Base-by-base conservation (phyloP, 805 yeast genomes). In the Hanseniaspora occidentalis region DNA sequence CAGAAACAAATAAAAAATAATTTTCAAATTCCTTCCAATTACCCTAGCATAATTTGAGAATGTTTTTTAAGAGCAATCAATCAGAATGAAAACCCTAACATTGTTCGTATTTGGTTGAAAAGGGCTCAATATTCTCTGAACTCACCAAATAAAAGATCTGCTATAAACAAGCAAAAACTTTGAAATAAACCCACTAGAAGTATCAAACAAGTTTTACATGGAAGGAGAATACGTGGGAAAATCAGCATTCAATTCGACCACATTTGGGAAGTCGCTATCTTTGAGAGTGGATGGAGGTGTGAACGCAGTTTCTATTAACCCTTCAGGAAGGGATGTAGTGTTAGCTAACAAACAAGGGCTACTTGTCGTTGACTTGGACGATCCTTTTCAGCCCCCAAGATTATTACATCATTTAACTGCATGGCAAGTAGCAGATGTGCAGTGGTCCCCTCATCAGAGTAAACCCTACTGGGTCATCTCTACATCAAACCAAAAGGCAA, bases 341-440 rank as follows among this genome's bases (percentile, higher is more conserved):
- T 61, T 92, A 23, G 98, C 97, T 0, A 61, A 77, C 21, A 69
- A 84, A 21, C 69, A 79, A 41, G 98, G 98, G 0, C 66, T 92
- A 11, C 83, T 78, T 57, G 77, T 92, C 29, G 79, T 89, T n/a
- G 97, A 92, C 60, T 61, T 92, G 33, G 95, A 89, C 52, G 96
- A 92, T 57, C 98, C 97, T 1, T 89, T 84, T 60, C 75, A 89
- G 0, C 86, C 94, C 1, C 98, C 98, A 0, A 66, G 98, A 43
- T 85, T 94, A 88, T 70, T 92, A 13, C 94, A 79, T 41, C 96
- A 92, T 54, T 69, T 77, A 26, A 89, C 96, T 0, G 77, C 94
- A 0, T 92, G 97, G 97, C 97, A 92, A 58, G 98, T 92, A 3
- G 96, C 98, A 0, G 96, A 89, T 57, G 96, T 89, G 1, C 97